A percentile compares a stretch with the other conserved stretches of the same genome.
Evolutionary conservation across 2,329 filamentous ascomycete species (phyloP).

Genomic region (Hypoxylon sp.): DNA sequence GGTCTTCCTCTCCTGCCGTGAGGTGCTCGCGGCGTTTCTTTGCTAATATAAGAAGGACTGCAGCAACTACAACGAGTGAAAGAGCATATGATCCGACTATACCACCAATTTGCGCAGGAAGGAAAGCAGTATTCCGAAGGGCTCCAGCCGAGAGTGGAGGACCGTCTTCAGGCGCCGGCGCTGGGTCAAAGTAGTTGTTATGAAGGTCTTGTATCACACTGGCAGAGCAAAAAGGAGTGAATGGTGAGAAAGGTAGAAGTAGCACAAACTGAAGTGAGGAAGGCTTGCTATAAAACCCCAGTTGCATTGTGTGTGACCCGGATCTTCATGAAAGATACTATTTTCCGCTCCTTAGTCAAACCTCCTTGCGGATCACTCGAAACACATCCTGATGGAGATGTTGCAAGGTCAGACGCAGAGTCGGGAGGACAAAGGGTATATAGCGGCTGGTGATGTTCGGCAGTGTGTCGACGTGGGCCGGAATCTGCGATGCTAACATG

Average conservation of each 20-base stretch:
- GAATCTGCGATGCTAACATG: conserved; percentile 49
- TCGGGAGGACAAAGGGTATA: conserved; percentile 66
- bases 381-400: conserved; percentile 65
- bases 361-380: conserved; percentile 63
- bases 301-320: conserved; percentile 53
- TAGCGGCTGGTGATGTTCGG: conserved; percentile 68
- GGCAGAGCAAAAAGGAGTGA: conserved; percentile 50
- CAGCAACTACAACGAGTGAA: conserved; percentile 79
- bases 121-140: conserved; percentile 71
- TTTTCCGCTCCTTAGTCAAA: conserved; percentile 50
- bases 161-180: conserved; percentile 71
- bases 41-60: conserved; percentile 71
- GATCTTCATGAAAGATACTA: conserved; percentile 49
- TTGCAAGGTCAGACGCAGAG: conserved; percentile 59
- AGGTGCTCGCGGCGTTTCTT: conserved; percentile 68
- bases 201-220: conserved; percentile 46
- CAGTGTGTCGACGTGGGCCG: conserved; percentile 57
- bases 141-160: conserved; percentile 71
- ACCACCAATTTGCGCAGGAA: conserved; percentile 86
- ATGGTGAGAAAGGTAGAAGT: conserved; percentile 46
- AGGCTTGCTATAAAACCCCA: conserved; percentile 52
- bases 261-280: conserved; percentile 47
- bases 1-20: conserved; percentile 65
- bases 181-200: conserved; percentile 63
- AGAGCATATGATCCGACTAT: conserved; percentile 87